Conservation (phyloP, 768 basidiomycete species). For the Mycena rebaudengoi region DNA sequence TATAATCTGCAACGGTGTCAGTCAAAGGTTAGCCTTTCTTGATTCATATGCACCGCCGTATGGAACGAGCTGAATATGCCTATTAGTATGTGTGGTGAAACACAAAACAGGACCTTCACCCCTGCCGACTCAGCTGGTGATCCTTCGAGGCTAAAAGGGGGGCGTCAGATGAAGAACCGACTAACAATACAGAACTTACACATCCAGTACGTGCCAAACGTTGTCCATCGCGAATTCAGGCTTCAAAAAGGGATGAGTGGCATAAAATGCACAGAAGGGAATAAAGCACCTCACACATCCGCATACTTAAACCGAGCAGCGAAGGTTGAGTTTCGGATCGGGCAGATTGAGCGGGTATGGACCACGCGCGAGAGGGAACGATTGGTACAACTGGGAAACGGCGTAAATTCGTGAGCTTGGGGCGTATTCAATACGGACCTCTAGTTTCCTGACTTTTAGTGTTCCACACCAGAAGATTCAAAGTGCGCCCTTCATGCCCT, state of each 20-base stretch:
- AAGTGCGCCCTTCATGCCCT: constrained; percentile 72
- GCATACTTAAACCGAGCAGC: constrained; percentile 92
- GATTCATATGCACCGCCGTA: constrained; percentile 66
- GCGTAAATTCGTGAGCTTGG: not conserved
- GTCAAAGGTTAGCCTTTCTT: not conserved
- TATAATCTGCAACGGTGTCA: constrained; percentile 56
- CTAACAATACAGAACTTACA: constrained; percentile 38
- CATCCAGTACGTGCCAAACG: constrained; percentile 98
- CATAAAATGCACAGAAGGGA: not conserved
- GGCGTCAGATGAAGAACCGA: not conserved
- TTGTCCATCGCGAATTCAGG: constrained; percentile 89
- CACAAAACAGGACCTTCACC: too few relatives aligned
- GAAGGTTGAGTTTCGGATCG: constrained; percentile 77
- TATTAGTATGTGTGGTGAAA: too few relatives aligned
- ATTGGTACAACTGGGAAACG: constrained; percentile 76
- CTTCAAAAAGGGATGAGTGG: constrained; percentile 8
- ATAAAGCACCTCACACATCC: constrained; percentile 71
- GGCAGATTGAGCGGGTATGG: constrained; percentile 52
- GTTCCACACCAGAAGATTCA: constrained; percentile 85
- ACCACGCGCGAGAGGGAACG: constrained; percentile 87
- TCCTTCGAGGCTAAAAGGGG: constrained; percentile 69
- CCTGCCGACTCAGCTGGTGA: constrained; percentile 97
- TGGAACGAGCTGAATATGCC: too few relatives aligned
- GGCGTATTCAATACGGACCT: constrained; percentile 52
- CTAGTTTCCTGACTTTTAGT: constrained; percentile 78